Conservation (phyloP, 208 protist species). For the Trypanosoma boissoni region DNA sequence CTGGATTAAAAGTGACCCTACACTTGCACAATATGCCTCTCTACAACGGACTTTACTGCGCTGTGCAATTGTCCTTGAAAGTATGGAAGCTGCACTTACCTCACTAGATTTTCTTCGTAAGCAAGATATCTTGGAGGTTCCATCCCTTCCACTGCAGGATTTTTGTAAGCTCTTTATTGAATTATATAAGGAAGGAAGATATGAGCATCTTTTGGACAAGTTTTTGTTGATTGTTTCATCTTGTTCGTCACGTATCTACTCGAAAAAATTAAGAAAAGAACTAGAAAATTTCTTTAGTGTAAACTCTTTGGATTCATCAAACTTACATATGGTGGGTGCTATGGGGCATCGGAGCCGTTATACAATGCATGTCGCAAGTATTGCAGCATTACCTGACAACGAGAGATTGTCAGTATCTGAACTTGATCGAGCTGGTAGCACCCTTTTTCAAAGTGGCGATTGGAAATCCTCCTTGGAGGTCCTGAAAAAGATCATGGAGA, state of each 20-base stretch:
- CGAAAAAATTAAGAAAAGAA: conserved; percentile 11
- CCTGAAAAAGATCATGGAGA: conserved; percentile 20
- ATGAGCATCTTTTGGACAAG: conserved; percentile 17
- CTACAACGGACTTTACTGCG: conserved; percentile 30
- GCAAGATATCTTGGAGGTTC: conserved; percentile 8
- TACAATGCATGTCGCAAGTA: background rate
- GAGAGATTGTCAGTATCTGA: conserved; percentile 11
- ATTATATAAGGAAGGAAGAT: conserved; percentile 14
- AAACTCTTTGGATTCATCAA: conserved; percentile 16
- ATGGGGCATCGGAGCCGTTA: conserved; percentile 5
- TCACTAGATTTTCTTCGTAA: conserved; percentile 13
- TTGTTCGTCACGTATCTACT: conserved; percentile 15
- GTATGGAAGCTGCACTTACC: conserved; percentile 20
- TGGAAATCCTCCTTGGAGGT: conserved; percentile 35
- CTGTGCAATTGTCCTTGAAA: conserved; percentile 17
- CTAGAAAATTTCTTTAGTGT: conserved; percentile 14
- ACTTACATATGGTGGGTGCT: conserved; percentile 12
- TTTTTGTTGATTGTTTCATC: conserved; percentile 21
- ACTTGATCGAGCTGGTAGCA: conserved; percentile 25
- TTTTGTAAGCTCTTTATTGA: conserved; percentile 25
- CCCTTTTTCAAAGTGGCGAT: conserved; percentile 17
- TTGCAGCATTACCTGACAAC: background rate
- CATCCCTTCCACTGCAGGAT: conserved; percentile 7
- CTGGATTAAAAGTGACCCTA: conserved; percentile 18
- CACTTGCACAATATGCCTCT: conserved; percentile 10